phyloP scores from a whole-genome alignment of 345 rosid species.

The Ceriops tagal region DNA sequence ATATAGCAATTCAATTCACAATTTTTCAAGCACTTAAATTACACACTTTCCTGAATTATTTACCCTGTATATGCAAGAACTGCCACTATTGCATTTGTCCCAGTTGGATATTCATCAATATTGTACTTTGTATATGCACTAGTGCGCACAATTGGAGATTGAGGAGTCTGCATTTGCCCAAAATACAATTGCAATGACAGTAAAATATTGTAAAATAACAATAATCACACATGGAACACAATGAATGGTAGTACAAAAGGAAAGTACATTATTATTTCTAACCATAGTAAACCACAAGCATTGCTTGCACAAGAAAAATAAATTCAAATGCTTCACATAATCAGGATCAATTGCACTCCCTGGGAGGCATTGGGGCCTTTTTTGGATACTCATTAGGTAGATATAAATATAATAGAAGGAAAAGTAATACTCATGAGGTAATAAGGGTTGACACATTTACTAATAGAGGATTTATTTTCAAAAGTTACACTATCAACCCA shows the following conservation, averaged over 20 bases:
- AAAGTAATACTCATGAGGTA: too few species aligned
- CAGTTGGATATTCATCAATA: constrained; percentile 81
- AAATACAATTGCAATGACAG: constrained; percentile 10
- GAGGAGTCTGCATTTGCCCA: constrained; percentile 82
- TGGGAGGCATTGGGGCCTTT: neutral
- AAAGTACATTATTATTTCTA: neutral
- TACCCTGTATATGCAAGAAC: constrained; percentile 96
- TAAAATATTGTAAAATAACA: constrained; percentile 4
- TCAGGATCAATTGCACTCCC: neutral
- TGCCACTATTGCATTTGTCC: constrained; percentile 97
- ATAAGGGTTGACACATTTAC: too few species aligned
- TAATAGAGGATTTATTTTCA: too few species aligned
- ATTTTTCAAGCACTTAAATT: neutral
- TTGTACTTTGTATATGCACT: constrained; percentile 62
- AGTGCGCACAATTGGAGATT: constrained; percentile 85
- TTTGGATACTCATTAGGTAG: neutral
- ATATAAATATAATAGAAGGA: neutral
- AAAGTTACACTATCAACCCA: too few species aligned
- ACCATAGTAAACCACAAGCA: neutral
- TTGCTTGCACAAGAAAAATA: neutral
- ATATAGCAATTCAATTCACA: constrained; percentile 4
- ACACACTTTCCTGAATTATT: constrained; percentile 11
- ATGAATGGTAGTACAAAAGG: neutral
- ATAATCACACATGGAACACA: neutral
- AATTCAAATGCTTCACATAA: neutral